Conservation (phyloP, 164 flowering plant genomes). For the Sextonia rubra region DNA sequence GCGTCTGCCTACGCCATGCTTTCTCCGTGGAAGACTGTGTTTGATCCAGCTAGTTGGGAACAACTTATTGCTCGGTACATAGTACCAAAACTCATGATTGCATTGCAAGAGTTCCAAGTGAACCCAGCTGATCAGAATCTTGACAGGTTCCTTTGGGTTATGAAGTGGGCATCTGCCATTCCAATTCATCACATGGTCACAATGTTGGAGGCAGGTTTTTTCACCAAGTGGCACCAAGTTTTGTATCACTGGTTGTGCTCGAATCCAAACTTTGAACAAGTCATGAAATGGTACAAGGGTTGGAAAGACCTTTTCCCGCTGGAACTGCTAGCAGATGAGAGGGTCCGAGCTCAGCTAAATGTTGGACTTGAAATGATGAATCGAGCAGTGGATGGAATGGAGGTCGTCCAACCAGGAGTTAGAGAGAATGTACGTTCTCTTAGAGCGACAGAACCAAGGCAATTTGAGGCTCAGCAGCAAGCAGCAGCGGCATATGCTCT, state of each 20-base stretch:
- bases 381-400: slow-evolving; percentile 67
- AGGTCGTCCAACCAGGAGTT: slow-evolving; percentile 73
- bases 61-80: slow-evolving; percentile 64
- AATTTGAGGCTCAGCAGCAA: slow-evolving; percentile 70
- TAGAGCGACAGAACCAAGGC: slow-evolving; percentile 69
- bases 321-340: slow-evolving; percentile 74
- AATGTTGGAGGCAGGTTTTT: slow-evolving; percentile 74
- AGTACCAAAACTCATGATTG: slow-evolving; percentile 66
- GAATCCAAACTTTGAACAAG: slow-evolving; percentile 75
- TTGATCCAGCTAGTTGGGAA: slow-evolving; percentile 90
- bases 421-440: slow-evolving; percentile 73
- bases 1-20: slow-evolving; percentile 65
- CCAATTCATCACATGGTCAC: slow-evolving; percentile 83
- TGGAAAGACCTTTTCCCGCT: slow-evolving; percentile 73
- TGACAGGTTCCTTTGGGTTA: slow-evolving; percentile 76
- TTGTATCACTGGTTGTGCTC: slow-evolving; percentile 85
- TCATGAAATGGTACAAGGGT: slow-evolving; percentile 69
- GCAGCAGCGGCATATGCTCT: slow-evolving; percentile 46
- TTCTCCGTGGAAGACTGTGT: slow-evolving; percentile 89
- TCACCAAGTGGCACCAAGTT: slow-evolving; percentile 82
- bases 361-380: slow-evolving; percentile 86
- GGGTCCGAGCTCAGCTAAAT: no score
- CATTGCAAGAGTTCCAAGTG: slow-evolving; percentile 67
- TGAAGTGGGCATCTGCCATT: slow-evolving; percentile 67
- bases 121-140: slow-evolving; percentile 78